Conservation (phyloP, 148 eudicot species). For the Gaultheria prostrata region DNA sequence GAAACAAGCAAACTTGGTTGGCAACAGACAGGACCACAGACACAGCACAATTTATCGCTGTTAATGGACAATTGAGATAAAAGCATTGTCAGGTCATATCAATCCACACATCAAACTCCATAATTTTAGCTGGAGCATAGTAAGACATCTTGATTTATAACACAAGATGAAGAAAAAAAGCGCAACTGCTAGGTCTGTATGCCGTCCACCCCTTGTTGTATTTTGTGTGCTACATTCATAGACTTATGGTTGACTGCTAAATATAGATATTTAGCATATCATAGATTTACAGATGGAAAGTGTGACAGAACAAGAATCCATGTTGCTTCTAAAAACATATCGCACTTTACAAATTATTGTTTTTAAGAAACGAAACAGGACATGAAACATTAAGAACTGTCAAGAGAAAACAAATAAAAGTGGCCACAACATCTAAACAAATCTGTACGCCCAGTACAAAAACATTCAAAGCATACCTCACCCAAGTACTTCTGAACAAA, state of each 20-base stretch:
- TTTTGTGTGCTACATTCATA: background rate
- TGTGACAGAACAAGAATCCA: background rate
- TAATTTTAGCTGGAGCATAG: background rate
- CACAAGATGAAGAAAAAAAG: background rate
- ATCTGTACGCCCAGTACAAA: background rate
- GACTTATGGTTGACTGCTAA: background rate
- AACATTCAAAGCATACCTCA: slow-evolving; percentile 50
- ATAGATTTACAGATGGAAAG: background rate
- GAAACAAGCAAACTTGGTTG: background rate
- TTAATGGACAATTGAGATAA: background rate
- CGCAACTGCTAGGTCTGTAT: background rate
- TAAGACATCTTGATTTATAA: background rate
- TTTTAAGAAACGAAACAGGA: background rate
- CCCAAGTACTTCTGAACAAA: slow-evolving; percentile 95
- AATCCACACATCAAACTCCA: background rate
- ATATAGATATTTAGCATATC: background rate
- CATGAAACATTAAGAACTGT: background rate
- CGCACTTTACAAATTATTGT: background rate
- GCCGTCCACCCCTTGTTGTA: background rate
- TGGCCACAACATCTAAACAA: background rate
- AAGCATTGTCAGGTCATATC: background rate
- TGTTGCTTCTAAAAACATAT: background rate
- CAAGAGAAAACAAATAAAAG: background rate
- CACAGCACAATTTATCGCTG: too few species aligned
- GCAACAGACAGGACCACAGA: too few species aligned